phyloP scores from a whole-genome alignment of 257 asterid species.

The Solanum gracilifrons region DNA sequence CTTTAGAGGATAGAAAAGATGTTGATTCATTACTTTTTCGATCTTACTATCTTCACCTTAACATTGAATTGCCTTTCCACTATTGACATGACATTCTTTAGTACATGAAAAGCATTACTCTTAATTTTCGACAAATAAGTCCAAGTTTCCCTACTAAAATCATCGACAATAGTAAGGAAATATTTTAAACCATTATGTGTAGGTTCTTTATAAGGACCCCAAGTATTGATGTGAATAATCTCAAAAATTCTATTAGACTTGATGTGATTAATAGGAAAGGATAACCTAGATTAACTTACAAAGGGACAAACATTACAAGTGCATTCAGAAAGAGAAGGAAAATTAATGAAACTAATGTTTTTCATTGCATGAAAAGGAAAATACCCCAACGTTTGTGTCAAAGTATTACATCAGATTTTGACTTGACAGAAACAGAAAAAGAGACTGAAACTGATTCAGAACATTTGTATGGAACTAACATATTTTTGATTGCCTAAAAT shows the following conservation, averaged over 20 bases:
- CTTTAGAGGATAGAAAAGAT: too few species aligned
- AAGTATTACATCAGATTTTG: not conserved
- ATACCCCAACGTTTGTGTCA: not conserved
- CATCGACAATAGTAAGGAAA: not conserved
- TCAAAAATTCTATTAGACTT: not conserved
- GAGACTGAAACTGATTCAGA: not conserved
- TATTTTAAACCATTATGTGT: too few species aligned
- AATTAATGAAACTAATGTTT: not conserved
- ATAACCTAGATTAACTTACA: not conserved
- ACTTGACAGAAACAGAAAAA: not conserved
- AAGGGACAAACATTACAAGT: not conserved
- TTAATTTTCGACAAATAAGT: too few species aligned
- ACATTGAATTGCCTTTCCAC: not conserved
- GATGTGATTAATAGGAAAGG: too few species aligned
- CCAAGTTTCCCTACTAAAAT: not conserved
- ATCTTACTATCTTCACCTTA: not conserved
- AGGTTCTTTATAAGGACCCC: not conserved
- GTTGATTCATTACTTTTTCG: not conserved
- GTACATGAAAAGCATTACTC: not conserved
- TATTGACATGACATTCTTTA: not conserved
- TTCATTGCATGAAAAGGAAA: not conserved
- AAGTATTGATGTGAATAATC: too few species aligned
- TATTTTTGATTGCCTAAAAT: too few species aligned
- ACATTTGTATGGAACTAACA: not conserved
- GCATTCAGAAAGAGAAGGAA: not conserved